These are phyloP conservation scores for Talaromyces sp. DNA, from an alignment of 2,329 filamentous ascomycete genomes.

Conservation along the genomic window DNA sequence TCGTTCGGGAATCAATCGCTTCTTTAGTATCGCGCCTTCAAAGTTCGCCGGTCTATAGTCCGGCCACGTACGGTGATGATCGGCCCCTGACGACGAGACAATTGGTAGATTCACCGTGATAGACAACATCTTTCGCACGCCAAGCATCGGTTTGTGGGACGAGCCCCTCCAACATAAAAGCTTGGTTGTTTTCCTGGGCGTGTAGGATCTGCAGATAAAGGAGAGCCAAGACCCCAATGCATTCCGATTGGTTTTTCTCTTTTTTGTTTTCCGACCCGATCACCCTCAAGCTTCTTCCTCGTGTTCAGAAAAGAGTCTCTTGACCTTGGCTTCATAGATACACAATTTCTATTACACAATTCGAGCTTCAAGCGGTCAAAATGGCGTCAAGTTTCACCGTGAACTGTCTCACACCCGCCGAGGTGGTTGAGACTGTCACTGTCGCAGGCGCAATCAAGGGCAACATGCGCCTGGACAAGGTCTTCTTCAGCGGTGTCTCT, in stretches of 20 bases:
- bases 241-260: neutral
- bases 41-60: neutral
- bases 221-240: neutral
- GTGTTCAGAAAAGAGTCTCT: neutral
- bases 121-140: neutral
- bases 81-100: neutral
- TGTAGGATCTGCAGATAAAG: neutral
- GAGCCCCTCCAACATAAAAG: neutral
- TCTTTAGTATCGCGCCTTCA: neutral
- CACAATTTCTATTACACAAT: neutral
- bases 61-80: neutral
- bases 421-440: slow-evolving; percentile 52
- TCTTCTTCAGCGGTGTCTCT: slow-evolving; percentile 51
- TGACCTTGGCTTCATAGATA: neutral
- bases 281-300: neutral
- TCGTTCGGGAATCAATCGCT: neutral
- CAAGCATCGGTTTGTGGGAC: neutral
- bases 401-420: slow-evolving; percentile 45
- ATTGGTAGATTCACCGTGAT: neutral
- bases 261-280: neutral
- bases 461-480: slow-evolving; percentile 52
- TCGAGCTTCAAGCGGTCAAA: neutral
- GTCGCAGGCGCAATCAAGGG: slow-evolving; percentile 52
- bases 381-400: slow-evolving; percentile 21
- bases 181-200: neutral